Evolutionary conservation across 2,329 filamentous ascomycete genomes (phyloP), one percentile per base, ranked within the genome.

Genomic region (Penicillium sp.): DNA sequence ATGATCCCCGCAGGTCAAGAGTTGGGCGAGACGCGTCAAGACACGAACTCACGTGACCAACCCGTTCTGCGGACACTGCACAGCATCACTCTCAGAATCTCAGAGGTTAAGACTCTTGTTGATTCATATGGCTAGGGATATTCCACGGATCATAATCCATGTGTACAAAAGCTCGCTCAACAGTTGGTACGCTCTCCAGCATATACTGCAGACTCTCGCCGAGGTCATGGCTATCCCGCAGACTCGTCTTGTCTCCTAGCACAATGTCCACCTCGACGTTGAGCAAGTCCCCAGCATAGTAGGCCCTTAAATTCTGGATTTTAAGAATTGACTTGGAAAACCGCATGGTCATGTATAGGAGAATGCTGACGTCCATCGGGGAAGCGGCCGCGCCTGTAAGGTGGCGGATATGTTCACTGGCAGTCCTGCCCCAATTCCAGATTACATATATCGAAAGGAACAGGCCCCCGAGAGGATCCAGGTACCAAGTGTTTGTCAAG

Each of bases 261-360:
- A 88, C 82, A 56, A 88, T 81, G 67, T 88, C 86, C 5, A 88
- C 83, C 67, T 88, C 86, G 19, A 88, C 86, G 66, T 87, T 88
- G 67, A 87, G 86, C 45, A 83, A 81, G 65, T 88, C 84, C 0
- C 86, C 86, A 0, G 85, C 85, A 68, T 88, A 85, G 69, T 88
- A 88, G 5, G 86, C 86, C 58, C 88, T 86, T 45, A 88, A 82
- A 68, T 88, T 86, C 58, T 80, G 76, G 53, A 88, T 86, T 67
- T 76, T 89, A 71, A 87, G 88, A 72, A 97, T 96, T 13, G 91
- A 90, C 68, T 91, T 92, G 50, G 93, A 93, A 73, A 97, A 97
- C 21, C 93, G 90, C 91, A 97, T 96, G 1, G 93, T 95, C 68
- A 96, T 85, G 78, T 97, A 97, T 1, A 97, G 83, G 23, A 97